These are phyloP conservation scores for Scedosporium minutisporum DNA, from an alignment of 2,329 filamentous ascomycete genomes.

Conservation along the genomic window DNA sequence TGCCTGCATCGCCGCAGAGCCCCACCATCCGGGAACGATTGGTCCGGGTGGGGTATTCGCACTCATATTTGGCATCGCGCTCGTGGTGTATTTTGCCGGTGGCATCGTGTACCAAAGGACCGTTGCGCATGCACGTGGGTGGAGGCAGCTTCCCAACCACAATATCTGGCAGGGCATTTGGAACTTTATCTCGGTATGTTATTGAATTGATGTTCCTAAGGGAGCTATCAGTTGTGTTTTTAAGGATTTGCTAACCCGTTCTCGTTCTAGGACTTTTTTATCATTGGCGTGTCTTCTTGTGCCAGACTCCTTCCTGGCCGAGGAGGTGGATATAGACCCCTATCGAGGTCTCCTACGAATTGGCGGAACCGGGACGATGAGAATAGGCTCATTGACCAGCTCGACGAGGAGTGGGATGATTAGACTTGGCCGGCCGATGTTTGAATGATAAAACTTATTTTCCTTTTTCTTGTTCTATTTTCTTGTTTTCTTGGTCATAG, in stretches of 20 bases:
- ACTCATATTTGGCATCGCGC: slow-evolving; percentile 67
- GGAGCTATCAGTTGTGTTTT: slow-evolving; percentile 13
- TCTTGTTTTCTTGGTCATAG: not conserved
- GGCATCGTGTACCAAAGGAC: slow-evolving; percentile 94
- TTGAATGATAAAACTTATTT: not conserved
- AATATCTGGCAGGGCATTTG: slow-evolving; percentile 83
- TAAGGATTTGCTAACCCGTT: not conserved
- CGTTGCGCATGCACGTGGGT: slow-evolving; percentile 87
- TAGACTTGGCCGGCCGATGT: slow-evolving; percentile 17
- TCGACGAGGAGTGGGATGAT: slow-evolving; percentile 97
- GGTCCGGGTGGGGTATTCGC: slow-evolving; percentile 72
- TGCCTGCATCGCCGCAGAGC: slow-evolving; percentile 61
- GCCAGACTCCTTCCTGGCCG: slow-evolving; percentile 50
- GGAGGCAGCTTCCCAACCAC: slow-evolving; percentile 93
- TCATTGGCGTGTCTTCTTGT: slow-evolving; percentile 62
- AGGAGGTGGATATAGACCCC: slow-evolving; percentile 53
- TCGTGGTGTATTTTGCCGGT: slow-evolving; percentile 82
- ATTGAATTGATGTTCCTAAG: slow-evolving; percentile 20
- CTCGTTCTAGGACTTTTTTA: slow-evolving; percentile 47
- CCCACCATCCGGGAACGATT: slow-evolving; percentile 63
- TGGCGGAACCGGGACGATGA: slow-evolving; percentile 62
- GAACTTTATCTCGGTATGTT: slow-evolving; percentile 69
- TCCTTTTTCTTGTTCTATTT: not conserved
- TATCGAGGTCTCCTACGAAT: slow-evolving; percentile 45
- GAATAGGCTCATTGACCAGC: slow-evolving; percentile 86